Evolutionary conservation across 2,329 filamentous ascomycete genomes (phyloP).

Genomic region (Harringtonia lauricola): DNA sequence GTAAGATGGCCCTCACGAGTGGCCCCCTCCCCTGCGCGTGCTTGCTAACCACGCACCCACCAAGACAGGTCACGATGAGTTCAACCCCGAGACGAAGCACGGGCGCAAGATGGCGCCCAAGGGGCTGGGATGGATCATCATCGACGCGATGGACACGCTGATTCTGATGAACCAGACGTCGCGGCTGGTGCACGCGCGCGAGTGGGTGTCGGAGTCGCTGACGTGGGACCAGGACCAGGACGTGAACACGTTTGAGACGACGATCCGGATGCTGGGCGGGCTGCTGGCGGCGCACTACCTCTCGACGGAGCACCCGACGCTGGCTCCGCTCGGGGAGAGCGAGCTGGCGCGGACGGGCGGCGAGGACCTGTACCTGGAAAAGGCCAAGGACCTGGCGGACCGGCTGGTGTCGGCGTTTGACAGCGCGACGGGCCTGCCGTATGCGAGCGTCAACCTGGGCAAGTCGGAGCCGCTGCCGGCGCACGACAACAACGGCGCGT

Average conservation of each 20-base stretch:
- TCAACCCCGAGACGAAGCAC: conserved; percentile 68
- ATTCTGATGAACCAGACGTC: conserved; percentile 97
- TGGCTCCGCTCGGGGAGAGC: conserved; percentile 64
- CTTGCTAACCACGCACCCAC: too few species aligned
- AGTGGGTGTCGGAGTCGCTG: conserved; percentile 76
- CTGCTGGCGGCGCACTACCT: conserved; percentile 89
- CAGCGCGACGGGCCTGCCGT: conserved; percentile 75
- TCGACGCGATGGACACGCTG: conserved; percentile 90
- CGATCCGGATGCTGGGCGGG: conserved; percentile 92
- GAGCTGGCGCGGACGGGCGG: conserved; percentile 56
- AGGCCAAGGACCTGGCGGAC: conserved; percentile 86
- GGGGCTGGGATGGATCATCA: conserved; percentile 95
- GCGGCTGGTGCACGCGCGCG: conserved; percentile 69
- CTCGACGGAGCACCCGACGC: conserved; percentile 69
- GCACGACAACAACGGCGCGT: conserved; percentile 76
- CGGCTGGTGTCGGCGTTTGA: conserved; percentile 81
- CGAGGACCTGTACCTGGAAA: conserved; percentile 91
- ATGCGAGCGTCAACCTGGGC: conserved; percentile 79
- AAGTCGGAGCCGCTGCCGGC: conserved; percentile 66
- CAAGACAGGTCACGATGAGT: conserved; percentile 76
- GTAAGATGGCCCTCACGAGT: too few species aligned
- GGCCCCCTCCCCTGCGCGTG: neutral
- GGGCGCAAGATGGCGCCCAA: conserved; percentile 77
- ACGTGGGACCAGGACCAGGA: conserved; percentile 89
- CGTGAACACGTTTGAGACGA: conserved; percentile 96